These are phyloP conservation scores for Trypanosoma boissoni DNA, from an alignment of 208 protist genomes.

Conservation along the genomic window DNA sequence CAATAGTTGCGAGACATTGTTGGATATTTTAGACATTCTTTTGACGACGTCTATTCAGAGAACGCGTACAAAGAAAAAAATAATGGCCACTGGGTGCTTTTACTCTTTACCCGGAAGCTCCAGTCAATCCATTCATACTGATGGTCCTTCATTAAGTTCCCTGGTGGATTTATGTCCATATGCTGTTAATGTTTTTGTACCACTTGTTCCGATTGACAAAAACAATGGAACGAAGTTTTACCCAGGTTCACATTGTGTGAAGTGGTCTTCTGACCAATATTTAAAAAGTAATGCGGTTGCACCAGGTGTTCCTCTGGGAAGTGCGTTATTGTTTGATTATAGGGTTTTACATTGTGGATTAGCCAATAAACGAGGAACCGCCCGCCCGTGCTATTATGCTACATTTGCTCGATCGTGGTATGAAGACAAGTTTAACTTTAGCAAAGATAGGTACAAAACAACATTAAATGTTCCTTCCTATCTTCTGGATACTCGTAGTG, in stretches of 20 bases:
- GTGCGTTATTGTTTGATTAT: conserved; percentile 62
- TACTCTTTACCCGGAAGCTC: conserved; percentile 53
- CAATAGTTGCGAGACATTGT: conserved; percentile 29
- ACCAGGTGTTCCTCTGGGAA: conserved; percentile 37
- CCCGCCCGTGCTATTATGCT: conserved; percentile 59
- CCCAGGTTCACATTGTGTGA: conserved; percentile 31
- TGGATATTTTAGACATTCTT: conserved; percentile 30
- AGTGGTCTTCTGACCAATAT: conserved; percentile 7
- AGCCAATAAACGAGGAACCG: conserved; percentile 30
- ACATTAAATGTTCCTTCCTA: conserved; percentile 31
- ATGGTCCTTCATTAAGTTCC: conserved; percentile 47
- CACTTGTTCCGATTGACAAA: conserved; percentile 46
- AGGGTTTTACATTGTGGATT: conserved; percentile 58
- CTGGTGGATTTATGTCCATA: conserved; percentile 56
- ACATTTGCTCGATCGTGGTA: conserved; percentile 61
- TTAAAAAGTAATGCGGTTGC: conserved; percentile 21
- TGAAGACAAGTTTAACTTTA: conserved; percentile 64
- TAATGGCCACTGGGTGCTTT: conserved; percentile 67
- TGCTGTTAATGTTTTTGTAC: conserved; percentile 71
- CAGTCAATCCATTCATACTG: conserved; percentile 48
- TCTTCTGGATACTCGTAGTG: conserved; percentile 16
- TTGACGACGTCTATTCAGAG: conserved; percentile 15
- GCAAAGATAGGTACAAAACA: conserved; percentile 35
- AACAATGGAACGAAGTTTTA: conserved; percentile 65
- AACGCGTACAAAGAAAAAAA: conserved; percentile 24